phyloP scores from a whole-genome alignment of 2,329 filamentous ascomycete genomes.

The Ophiostoma montium region DNA sequence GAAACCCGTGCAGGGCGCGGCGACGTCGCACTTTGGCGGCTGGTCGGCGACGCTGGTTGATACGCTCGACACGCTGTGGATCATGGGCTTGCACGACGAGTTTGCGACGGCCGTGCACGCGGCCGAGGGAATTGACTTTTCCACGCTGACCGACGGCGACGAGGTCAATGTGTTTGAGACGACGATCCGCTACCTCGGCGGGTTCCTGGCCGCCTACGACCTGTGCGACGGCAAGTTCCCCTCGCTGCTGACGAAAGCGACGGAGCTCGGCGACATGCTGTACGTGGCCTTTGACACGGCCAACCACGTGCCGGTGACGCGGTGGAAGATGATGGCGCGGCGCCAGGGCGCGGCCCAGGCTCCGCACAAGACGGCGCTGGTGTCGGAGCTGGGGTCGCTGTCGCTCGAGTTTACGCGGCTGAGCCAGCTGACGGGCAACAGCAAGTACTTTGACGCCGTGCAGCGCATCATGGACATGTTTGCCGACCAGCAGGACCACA shows the following conservation, averaged over 20 bases:
- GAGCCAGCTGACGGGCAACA: constrained; percentile 45
- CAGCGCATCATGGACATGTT: constrained; percentile 43
- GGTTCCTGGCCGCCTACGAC: constrained; percentile 54
- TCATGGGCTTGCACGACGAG: constrained; percentile 52
- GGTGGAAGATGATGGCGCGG: constrained; percentile 27
- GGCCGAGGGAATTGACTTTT: constrained; percentile 41
- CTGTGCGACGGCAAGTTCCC: constrained; percentile 31
- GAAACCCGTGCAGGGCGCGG: constrained; percentile 36
- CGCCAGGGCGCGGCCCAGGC: not conserved
- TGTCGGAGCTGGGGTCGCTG: constrained; percentile 42
- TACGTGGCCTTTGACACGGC: constrained; percentile 40
- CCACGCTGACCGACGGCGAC: constrained; percentile 22
- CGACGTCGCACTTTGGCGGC: constrained; percentile 35
- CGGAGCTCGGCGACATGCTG: constrained; percentile 39
- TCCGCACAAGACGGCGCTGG: constrained; percentile 14
- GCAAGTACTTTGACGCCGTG: constrained; percentile 47
- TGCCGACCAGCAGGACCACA: constrained; percentile 36
- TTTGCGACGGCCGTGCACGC: constrained; percentile 49
- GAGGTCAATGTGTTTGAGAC: constrained; percentile 46
- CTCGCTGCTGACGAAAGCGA: constrained; percentile 32
- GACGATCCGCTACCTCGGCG: constrained; percentile 56
- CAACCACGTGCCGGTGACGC: constrained; percentile 35
- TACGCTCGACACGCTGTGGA: constrained; percentile 57
- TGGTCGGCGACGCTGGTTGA: constrained; percentile 56
- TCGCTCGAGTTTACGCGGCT: constrained; percentile 49